Base-by-base conservation (phyloP, 305 asterid genomes). In the Fraxinus baroniana region DNA sequence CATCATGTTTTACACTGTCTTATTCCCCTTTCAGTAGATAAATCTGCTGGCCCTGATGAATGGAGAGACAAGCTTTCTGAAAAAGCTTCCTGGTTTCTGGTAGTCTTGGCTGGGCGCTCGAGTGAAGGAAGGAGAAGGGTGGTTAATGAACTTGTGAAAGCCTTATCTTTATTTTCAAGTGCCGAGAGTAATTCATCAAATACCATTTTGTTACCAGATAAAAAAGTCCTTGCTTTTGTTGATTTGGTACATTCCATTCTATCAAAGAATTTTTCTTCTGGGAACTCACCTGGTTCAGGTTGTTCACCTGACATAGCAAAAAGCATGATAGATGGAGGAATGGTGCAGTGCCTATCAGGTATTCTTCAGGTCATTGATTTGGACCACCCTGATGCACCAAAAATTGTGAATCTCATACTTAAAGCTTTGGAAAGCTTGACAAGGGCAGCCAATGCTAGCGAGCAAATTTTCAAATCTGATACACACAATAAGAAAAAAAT, bases 91-190 rank as follows among this genome's bases (percentile, higher is more conserved):
- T 93, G 95, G 92, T 94, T 95, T 92, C 86, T 97, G 89, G 98
- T 97, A 87, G 97, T 97, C 85, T 90, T 97, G 88, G 95, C 98
- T 82, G 96, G 98, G 72, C 97, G 99, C 70, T 95, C 99, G 26
- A 89, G 93, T 33, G 99, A 97, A 91, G 99, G 99, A 78, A 94
- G 98, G 88, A 93, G 96, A 83, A 93, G 99, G 86, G 98, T 97
- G 79, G 92, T 94, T 74, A 92, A 89, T 84, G 98, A 94, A 80
- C 97, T 97, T 80, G 97, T 93, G 86, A 97, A 95, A 87, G 94
- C 97, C 32, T 86, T 95, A 49, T 94, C 97, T 79, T 84, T 87
- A 82, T 93, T 92, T 90, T 85, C 89, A 76, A 90, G 86, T 81
- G 84, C 85, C 46, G 94, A 90, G 87, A 87, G 89, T 86, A 90